Base-by-base conservation (phyloP, 2,329 filamentous ascomycete species). In the Diaporthe citrichinensis region DNA sequence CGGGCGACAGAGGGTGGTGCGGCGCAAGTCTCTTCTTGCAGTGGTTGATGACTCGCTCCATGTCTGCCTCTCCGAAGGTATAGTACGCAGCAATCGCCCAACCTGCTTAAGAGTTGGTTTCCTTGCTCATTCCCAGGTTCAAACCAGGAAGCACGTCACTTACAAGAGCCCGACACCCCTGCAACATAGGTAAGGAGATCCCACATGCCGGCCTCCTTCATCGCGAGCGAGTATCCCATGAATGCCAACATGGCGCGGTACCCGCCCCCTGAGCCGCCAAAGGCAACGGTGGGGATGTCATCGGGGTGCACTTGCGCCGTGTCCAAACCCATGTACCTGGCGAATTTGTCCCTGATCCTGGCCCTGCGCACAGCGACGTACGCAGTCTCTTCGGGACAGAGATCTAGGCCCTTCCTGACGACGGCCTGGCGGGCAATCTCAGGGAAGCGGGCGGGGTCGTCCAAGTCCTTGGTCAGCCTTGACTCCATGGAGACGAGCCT, bases 51-150 rank as follows among this genome's bases (percentile, higher is more conserved):
- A 74, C 73, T 39, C 71, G 51, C 10, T 72, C 36, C 9, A 74
- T 17, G 3, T 61, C 57, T 20, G 69, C 65, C 1, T 74, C 28
- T 49, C 73, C 73, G 34, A 74, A 74, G 51, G 73, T 72, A 17
- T 71, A 74, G 67, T 72, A 74, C 5, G 73, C 46, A n/a, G 65
- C 73, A 12, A 74, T 74, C 20, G 73, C 68, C 73, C 73, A 74
- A 67, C 61, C 41, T 67, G 61, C 61, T 67, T 12, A 49, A 5
- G 28, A 34, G 44, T 67, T 67, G 61, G 61, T 67, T 6, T 67
- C 12, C 36, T 12, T 15, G 20, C 28, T 36, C 44, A 36, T 7
- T 3, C 25, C 20, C 5, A 17, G 44, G 20, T 14, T 36, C 61
- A 17, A 17, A 20, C 61, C 41, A 25, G 44, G 28, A 36, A 51